Evolutionary conservation across 768 basidiomycete species (phyloP).

Genomic region (Collybia sp.): DNA sequence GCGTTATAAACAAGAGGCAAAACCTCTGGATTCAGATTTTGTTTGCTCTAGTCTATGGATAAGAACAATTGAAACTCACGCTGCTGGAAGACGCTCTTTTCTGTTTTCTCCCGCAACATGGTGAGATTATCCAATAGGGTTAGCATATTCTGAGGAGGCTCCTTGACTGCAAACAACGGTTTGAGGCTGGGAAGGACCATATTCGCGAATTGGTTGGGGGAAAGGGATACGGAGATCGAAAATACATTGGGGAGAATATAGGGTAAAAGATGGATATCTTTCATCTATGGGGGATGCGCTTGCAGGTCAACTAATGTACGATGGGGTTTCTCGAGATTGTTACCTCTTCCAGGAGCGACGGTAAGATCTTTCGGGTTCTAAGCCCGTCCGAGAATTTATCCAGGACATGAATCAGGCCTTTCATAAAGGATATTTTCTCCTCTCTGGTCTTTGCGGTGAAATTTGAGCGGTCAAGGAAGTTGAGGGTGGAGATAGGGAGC

Average conservation of each 20-base stretch:
- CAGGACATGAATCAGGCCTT: constrained; percentile 77
- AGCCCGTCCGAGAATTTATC: constrained; percentile 86
- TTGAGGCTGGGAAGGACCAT: constrained; percentile 84
- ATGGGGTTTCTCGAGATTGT: too few relatives aligned
- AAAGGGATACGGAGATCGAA: constrained; percentile 73
- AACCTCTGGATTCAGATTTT: constrained; percentile 59
- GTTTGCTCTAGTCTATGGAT: constrained; percentile 3
- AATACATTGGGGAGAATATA: constrained; percentile 97
- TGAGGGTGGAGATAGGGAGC: constrained; percentile 90
- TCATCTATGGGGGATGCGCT: constrained; percentile 53
- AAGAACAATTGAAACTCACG: constrained; percentile 45
- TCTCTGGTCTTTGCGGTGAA: constrained; percentile 93
- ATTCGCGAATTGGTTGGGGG: constrained; percentile 74
- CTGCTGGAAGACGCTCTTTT: constrained; percentile 81
- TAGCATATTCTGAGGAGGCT: constrained; percentile 97
- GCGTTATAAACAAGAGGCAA: constrained; percentile 94
- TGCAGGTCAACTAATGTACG: too few relatives aligned
- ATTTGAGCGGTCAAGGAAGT: constrained; percentile 92
- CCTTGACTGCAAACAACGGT: constrained; percentile 85
- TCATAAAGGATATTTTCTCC: constrained; percentile 96
- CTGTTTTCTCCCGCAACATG: constrained; percentile 86
- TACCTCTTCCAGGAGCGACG: constrained; percentile 91
- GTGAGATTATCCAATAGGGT: constrained; percentile 86
- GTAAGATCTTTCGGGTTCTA: constrained; percentile 83
- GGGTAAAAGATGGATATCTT: constrained; percentile 88